Base-by-base conservation (phyloP, 2,329 filamentous ascomycete genomes). In the Hypoxylon sp. region DNA sequence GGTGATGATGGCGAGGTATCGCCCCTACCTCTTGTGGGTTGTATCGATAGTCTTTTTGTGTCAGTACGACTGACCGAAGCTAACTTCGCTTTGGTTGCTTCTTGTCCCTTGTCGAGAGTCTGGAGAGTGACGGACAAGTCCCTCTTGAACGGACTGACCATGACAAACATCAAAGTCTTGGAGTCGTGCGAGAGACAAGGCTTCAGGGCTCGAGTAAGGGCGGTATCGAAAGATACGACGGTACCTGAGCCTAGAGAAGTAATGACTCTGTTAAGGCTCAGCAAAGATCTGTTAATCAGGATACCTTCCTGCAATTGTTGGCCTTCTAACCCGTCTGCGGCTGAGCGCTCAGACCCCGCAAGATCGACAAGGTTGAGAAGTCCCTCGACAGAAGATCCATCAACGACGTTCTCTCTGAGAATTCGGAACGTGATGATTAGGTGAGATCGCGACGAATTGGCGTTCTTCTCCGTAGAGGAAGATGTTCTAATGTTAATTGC, bases 141-240 rank as follows among this genome's bases (percentile, higher is more conserved):
- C 1, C 87, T 89, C 80, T 94, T 91, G 58, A 97, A 82, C 22
- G 95, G 94, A 68, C 91, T 94, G 58, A 97, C 90, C 91, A 97
- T 98, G 75, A 97, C 92, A 77, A 98, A 96, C 94, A 98, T 97
- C 71, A 98, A 88, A 0, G 94, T 97, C 80, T 97, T 97, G 67
- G 90, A 94, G 78, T 96, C 97, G 2, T 93, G 93, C 3, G 92
- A 91, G 11, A 99, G 83, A 4, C 92, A 96, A 75, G 94, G 95
- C 85, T 97, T 93, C 41, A 99, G 84, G 50, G 97, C 86, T 73
- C 97, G 95, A 6, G 94, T 97, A 67, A 98, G 85, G 86, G 97
- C 97, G 68, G 92, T 97, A 59, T 94, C 85, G 79, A 97, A 97
- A 0, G 94, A 92, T 47, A 97, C 87, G 74, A 96, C 93, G 1